Base-by-base conservation (phyloP, 176 grass and related monocot species). In the Oryza longistaminata region DNA sequence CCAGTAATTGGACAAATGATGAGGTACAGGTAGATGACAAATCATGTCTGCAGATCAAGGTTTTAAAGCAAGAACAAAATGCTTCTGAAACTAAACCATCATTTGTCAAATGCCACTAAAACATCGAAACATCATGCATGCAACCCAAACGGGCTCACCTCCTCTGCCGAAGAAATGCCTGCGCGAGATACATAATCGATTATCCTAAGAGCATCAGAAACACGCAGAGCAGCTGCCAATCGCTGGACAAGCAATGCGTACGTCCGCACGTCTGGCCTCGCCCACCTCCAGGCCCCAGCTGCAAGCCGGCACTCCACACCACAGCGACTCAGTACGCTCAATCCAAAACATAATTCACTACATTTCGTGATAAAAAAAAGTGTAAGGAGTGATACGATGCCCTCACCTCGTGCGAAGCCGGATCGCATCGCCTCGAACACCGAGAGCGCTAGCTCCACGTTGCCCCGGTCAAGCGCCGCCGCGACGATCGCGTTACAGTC, bases 341-440 rank as follows among this genome's bases (percentile, higher is more conserved):
- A 61, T 81, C 11, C 68, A 83, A 26, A 26, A 19, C 45, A 6
- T 75, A 82, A 46, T 16, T 49, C 17, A 76, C 15, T 53, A 25
- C 22, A 83, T 66, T 42, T 46, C 12, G 80, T 45, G 52, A 69
- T 14, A 6, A 43, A 80, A 43, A n/a, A 33, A 80, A 43, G 11
- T 22, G 68, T 2, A 6, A 34, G 2, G 11, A 21, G 79, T 49
- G 64, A n/a, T 16, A 27, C 34, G 40, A 65, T 55, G 21, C 52
- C 50, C 5, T 21, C 40, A 94, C 92, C 92, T 88, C 64, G 85
- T 12, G 75, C 82, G 39, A 93, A 73, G 46, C 88, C 83, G 25
- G 87, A 78, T 8, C 81, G 90, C 90, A 97, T 97, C 21, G 79
- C 90, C 39, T 91, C 66, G 19, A 94, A 94, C 43, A 97, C 29